phyloP scores from a whole-genome alignment of 169 alveolate genomes.

The Eimeria praecox region DNA sequence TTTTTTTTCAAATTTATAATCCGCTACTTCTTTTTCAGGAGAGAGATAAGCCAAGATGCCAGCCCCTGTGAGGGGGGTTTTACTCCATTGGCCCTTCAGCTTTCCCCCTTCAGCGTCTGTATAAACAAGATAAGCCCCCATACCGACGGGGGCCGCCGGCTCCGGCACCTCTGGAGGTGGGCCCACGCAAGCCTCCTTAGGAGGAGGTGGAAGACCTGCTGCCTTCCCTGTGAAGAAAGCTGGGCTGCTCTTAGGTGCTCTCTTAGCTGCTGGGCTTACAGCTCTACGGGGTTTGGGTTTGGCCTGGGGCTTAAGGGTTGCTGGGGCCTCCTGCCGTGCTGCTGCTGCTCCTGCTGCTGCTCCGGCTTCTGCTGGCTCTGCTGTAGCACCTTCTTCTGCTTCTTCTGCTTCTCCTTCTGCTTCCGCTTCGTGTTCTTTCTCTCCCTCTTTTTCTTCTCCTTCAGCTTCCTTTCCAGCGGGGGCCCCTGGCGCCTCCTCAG shows the following conservation, averaged over 20 bases:
- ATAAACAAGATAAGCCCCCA: constrained; percentile 67
- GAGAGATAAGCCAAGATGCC: constrained; percentile 65
- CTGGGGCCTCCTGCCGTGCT: neutral
- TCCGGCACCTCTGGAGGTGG: constrained; percentile 63
- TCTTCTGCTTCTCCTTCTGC: neutral
- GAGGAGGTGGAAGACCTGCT: constrained; percentile 77
- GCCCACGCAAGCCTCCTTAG: constrained; percentile 76
- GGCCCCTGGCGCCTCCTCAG: neutral
- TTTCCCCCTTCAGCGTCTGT: constrained; percentile 49
- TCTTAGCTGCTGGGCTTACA: constrained; percentile 41
- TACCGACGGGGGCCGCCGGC: constrained; percentile 27
- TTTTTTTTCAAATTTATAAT: constrained; percentile 66
- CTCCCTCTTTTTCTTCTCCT: constrained; percentile 5
- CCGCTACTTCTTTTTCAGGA: constrained; percentile 74
- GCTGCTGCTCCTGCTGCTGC: neutral
- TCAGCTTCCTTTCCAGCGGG: constrained; percentile 9
- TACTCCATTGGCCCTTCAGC: constrained; percentile 70
- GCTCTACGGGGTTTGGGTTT: constrained; percentile 36
- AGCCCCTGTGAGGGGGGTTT: constrained; percentile 50
- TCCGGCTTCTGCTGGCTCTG: neutral
- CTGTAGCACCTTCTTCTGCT: constrained; percentile 16
- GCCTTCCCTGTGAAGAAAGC: constrained; percentile 75
- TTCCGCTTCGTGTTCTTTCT: neutral
- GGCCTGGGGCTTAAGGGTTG: neutral
- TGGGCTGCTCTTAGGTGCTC: constrained; percentile 72